Conservation (phyloP, 495 filamentous ascomycete genomes). For the Penicillium arizonense region DNA sequence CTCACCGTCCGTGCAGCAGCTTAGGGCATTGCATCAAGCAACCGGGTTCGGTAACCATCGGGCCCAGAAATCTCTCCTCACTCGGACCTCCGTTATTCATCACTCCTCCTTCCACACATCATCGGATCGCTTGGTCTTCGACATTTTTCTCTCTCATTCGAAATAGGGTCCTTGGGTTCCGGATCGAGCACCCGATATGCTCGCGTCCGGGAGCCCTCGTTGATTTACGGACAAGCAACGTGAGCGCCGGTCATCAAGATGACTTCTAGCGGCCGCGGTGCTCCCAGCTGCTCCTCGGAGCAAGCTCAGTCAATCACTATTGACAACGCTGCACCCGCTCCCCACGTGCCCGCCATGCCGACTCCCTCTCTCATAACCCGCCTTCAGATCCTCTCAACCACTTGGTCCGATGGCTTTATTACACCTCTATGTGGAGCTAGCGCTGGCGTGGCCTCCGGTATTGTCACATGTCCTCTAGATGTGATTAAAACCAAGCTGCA, state of each 20-base stretch:
- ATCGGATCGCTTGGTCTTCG: background rate
- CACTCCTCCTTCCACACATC: constrained; percentile 4
- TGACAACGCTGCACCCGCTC: constrained; percentile 17
- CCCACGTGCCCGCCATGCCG: constrained; percentile 19
- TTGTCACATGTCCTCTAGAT: constrained; percentile 96
- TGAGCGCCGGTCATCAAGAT: constrained; percentile 41
- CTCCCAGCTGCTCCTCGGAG: constrained; percentile 32
- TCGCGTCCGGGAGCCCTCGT: constrained; percentile 47
- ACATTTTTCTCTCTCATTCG: constrained; percentile 9
- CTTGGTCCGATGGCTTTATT: constrained; percentile 50
- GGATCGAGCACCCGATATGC: constrained; percentile 50
- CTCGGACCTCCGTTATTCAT: constrained; percentile 3
- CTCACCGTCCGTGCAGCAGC: constrained; percentile 35
- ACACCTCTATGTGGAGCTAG: constrained; percentile 77
- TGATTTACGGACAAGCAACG: constrained; percentile 34
- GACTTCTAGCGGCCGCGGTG: constrained; percentile 36
- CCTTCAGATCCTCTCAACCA: constrained; percentile 54
- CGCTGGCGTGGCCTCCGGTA: constrained; percentile 85
- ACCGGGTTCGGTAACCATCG: constrained; percentile 33
- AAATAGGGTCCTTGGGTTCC: constrained; percentile 37
- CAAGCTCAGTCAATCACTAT: constrained; percentile 21
- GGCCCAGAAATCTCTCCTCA: constrained; percentile 19
- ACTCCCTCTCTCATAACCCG: constrained; percentile 43
- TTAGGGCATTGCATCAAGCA: constrained; percentile 31
- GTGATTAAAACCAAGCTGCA: constrained; percentile 99